Evolutionary conservation across 148 eudicot species (phyloP).

Genomic region (Dianthus caryophyllus): DNA sequence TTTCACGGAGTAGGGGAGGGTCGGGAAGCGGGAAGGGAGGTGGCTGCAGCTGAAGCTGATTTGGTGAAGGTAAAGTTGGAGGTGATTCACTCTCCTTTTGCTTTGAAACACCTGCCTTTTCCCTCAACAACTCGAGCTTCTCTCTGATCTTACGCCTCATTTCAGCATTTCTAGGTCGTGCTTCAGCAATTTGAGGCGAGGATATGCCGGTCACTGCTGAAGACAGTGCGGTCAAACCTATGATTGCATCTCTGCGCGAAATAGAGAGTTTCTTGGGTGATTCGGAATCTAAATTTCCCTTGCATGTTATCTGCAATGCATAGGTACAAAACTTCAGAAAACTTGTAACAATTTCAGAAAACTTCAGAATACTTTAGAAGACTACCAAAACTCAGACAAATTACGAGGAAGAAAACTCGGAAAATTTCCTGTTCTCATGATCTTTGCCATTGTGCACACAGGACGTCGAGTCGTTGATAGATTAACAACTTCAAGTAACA

Average conservation of each 20-base stretch:
- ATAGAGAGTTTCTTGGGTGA: conserved; percentile 7
- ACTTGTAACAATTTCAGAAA: too few relatives aligned
- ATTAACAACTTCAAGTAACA: too few relatives aligned
- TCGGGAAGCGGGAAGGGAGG: conserved; percentile 34
- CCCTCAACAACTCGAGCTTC: conserved; percentile 43
- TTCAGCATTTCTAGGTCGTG: conserved; percentile 34
- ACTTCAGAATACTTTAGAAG: too few relatives aligned
- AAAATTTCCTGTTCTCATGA: too few relatives aligned
- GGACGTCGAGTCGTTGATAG: too few relatives aligned
- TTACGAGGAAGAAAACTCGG: too few relatives aligned
- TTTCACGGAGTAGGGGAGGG: conserved; percentile 14
- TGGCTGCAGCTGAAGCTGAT: conserved; percentile 20
- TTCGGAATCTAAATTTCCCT: conserved; percentile 12
- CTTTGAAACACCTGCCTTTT: conserved; percentile 43
- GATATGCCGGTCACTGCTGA: conserved; percentile 8
- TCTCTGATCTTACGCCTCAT: conserved; percentile 39
- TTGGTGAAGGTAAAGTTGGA: conserved; percentile 8
- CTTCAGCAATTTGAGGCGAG: conserved; percentile 37
- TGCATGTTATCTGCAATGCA: conserved; percentile 19
- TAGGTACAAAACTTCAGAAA: background rate
- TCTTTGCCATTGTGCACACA: too few relatives aligned
- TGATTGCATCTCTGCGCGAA: conserved; percentile 21
- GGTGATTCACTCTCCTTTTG: conserved; percentile 25
- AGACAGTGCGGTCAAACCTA: conserved; percentile 16
- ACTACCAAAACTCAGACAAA: too few relatives aligned